These are phyloP conservation scores for Polygonum aviculare DNA, from an alignment of 148 eudicot genomes.

Conservation along the genomic window DNA sequence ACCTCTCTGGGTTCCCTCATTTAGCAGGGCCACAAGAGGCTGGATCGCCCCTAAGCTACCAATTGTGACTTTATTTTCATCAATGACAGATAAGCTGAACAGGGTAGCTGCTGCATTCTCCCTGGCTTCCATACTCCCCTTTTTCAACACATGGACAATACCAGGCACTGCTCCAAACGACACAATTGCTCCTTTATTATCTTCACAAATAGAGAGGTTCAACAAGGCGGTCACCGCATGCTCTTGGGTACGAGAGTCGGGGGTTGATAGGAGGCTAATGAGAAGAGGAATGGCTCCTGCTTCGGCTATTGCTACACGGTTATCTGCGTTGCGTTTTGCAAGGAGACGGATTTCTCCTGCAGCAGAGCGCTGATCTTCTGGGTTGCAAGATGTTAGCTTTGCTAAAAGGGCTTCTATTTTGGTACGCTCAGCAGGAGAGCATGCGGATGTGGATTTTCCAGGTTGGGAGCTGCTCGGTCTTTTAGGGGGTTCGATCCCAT, in stretches of 20 bases:
- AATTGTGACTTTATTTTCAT: constrained; percentile 86
- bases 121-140: constrained; percentile 14
- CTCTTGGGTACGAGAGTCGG: constrained; percentile 14
- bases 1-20: constrained; percentile 84
- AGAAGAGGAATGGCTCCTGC: constrained; percentile 13
- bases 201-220: constrained; percentile 16
- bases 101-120: constrained; percentile 36
- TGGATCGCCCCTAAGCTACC: constrained; percentile 82
- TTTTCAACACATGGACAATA: constrained; percentile 8
- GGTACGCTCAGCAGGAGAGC: constrained; percentile 58
- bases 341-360: constrained; percentile 15
- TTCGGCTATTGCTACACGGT: constrained; percentile 10
- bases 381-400: constrained; percentile 48
- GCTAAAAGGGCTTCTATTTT: constrained; percentile 53
- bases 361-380: constrained; percentile 15
- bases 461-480: constrained; percentile 37
- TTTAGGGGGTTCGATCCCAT: constrained; percentile 73
- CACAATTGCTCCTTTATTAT: constrained; percentile 11
- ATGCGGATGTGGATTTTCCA: constrained; percentile 35
- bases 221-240: constrained; percentile 17
- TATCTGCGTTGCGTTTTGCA: constrained; percentile 11
- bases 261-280: constrained; percentile 6
- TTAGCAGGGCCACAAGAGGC: constrained; percentile 65
- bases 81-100: constrained; percentile 85
- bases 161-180: not conserved